Percentiles rank a stretch among this genome's conserved stretches.
These are phyloP conservation scores for Plasmodium berghei DNA, from an alignment of 169 alveolate genomes.

Conservation along the genomic window DNA sequence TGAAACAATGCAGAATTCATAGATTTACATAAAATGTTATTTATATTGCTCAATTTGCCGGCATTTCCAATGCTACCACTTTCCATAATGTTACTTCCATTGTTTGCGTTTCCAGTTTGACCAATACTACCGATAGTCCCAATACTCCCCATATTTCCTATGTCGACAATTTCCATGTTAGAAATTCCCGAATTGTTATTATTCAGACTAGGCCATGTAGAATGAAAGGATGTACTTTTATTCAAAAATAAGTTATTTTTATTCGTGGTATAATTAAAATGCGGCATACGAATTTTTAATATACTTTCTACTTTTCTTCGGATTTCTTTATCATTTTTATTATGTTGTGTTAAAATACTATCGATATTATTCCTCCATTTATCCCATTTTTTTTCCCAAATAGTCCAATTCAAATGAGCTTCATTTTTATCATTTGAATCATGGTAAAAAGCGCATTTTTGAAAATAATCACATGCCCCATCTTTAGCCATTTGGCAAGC, in stretches of 20 bases:
- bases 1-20: conserved; percentile 24
- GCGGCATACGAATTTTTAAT: conserved; percentile 69
- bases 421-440: conserved; percentile 78
- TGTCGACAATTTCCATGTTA: neutral
- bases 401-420: conserved; percentile 82
- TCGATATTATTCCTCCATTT: conserved; percentile 80
- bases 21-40: conserved; percentile 31
- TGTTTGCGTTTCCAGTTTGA: neutral
- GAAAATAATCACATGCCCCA: conserved; percentile 80
- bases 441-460: conserved; percentile 84
- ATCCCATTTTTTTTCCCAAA: conserved; percentile 83
- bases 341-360: conserved; percentile 58
- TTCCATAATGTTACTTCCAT: neutral
- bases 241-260: conserved; percentile 33
- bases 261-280: conserved; percentile 35
- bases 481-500: conserved; percentile 82
- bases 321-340: conserved; percentile 70
- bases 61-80: neutral
- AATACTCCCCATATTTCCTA: neutral
- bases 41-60: conserved; percentile 6
- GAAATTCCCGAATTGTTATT: neutral
- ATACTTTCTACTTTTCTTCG: conserved; percentile 76
- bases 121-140: neutral
- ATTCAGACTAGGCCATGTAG: conserved; percentile 36
- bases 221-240: conserved; percentile 38